Conservation (phyloP, 495 filamentous ascomycete species). For the Pyrenula massariospora region DNA sequence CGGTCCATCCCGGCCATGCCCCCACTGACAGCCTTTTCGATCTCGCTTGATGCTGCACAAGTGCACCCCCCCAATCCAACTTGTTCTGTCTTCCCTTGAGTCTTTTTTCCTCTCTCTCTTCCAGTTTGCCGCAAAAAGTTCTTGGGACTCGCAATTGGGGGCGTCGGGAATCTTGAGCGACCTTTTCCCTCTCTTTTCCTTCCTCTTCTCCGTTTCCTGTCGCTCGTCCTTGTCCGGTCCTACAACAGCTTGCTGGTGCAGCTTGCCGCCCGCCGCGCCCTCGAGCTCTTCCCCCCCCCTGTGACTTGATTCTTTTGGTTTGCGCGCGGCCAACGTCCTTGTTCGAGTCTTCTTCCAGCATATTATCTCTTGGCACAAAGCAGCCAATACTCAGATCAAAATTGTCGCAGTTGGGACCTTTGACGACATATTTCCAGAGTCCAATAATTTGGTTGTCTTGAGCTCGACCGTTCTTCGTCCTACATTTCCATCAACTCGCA, state of each 20-base stretch:
- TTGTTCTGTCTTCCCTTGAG: constrained; percentile 8
- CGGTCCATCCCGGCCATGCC: not conserved
- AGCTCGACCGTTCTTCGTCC: not conserved
- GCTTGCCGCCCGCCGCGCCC: not conserved
- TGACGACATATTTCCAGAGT: constrained; percentile 1
- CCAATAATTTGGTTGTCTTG: not conserved
- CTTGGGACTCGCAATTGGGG: constrained; percentile 7
- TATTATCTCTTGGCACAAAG: constrained; percentile 15
- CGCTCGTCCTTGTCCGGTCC: constrained; percentile 3
- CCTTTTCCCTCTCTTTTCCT: constrained; percentile 14
- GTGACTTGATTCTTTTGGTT: constrained; percentile 3
- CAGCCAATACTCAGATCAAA: constrained; percentile 9
- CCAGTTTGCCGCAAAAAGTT: constrained; percentile 8
- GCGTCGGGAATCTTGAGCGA: constrained; percentile 14
- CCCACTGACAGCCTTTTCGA: not conserved
- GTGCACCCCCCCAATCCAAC: not conserved
- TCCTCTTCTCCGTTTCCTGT: constrained; percentile 11
- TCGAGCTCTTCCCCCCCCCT: constrained; percentile 5
- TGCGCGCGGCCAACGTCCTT: constrained; percentile 1
- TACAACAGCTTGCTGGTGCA: not conserved
- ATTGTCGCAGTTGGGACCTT: not conserved
- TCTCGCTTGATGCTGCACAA: not conserved
- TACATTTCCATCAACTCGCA: not conserved
- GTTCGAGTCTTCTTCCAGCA: constrained; percentile 9
- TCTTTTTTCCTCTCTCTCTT: constrained; percentile 3